phyloP scores from a whole-genome alignment of 345 rosid genomes.

The Ailanthus altissimus region DNA sequence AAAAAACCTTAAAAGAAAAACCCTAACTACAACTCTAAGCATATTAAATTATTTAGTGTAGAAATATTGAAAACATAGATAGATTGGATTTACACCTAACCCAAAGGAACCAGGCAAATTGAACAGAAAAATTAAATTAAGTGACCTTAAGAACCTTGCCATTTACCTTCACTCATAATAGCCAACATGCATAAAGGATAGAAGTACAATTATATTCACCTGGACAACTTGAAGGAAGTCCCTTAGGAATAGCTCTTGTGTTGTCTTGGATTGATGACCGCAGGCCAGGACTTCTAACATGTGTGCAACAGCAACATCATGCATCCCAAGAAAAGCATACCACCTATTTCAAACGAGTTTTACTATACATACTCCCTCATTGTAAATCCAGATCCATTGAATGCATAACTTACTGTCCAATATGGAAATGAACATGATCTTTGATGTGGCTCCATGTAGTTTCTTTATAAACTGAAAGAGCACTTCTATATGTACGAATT shows the following conservation, averaged over 20 bases:
- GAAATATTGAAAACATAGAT: background rate
- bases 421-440: conserved; percentile 92
- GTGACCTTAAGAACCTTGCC: background rate
- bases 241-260: conserved; percentile 81
- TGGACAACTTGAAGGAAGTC: conserved; percentile 84
- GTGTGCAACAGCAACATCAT: conserved; percentile 81
- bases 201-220: conserved; percentile 37
- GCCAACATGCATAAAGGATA: conserved; percentile 27
- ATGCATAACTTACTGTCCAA: conserved; percentile 80
- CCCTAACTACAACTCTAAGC: background rate
- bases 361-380: conserved; percentile 21
- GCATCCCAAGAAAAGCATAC: conserved; percentile 85
- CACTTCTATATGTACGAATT: conserved; percentile 85
- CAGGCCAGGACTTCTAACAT: conserved; percentile 85
- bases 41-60: background rate
- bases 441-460: conserved; percentile 89
- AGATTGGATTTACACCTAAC: background rate
- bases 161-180: conserved; percentile 13
- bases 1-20: background rate
- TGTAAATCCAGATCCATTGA: conserved; percentile 20
- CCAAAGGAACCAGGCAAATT: background rate
- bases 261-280: conserved; percentile 83
- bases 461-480: conserved; percentile 79
- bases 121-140: background rate
- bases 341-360: conserved; percentile 53